Evolutionary conservation across 2,329 filamentous ascomycete genomes (phyloP).

Genomic region (Biscogniauxia sp.): DNA sequence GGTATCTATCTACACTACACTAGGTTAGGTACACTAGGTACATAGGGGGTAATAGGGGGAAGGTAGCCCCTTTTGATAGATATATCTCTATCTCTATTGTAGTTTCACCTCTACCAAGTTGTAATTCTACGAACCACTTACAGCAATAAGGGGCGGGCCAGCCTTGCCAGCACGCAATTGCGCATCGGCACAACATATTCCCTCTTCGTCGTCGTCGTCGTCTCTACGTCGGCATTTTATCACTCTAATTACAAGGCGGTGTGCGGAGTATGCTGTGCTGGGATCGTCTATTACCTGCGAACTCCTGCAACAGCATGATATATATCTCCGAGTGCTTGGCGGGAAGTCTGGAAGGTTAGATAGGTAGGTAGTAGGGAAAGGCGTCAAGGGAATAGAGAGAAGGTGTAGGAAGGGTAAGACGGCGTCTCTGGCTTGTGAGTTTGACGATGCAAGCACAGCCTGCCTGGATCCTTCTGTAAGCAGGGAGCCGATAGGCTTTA

Average conservation of each 20-base stretch:
- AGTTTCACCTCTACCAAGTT: neutral
- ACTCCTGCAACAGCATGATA: neutral
- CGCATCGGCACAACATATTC: neutral
- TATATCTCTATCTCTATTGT: neutral
- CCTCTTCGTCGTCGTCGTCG: neutral
- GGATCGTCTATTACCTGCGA: neutral
- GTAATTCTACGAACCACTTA: too few species aligned
- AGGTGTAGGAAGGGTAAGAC: neutral
- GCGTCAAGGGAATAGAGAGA: neutral
- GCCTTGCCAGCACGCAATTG: neutral
- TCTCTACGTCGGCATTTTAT: neutral
- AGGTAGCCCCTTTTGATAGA: neutral
- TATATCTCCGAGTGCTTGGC: neutral
- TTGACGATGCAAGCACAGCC: neutral
- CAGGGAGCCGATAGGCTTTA: neutral
- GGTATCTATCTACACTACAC: neutral
- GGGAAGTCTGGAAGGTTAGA: neutral
- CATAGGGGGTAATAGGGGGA: neutral
- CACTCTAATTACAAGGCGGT: neutral
- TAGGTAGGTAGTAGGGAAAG: neutral
- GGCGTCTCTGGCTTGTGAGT: neutral
- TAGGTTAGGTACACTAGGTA: too few species aligned
- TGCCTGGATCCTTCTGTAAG: neutral
- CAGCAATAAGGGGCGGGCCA: too few species aligned
- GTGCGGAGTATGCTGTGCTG: neutral